Evolutionary conservation across 2,329 filamentous ascomycete species (phyloP), one percentile per base, ranked within the genome.

Genomic region (Herpomyces periplanetae): DNA sequence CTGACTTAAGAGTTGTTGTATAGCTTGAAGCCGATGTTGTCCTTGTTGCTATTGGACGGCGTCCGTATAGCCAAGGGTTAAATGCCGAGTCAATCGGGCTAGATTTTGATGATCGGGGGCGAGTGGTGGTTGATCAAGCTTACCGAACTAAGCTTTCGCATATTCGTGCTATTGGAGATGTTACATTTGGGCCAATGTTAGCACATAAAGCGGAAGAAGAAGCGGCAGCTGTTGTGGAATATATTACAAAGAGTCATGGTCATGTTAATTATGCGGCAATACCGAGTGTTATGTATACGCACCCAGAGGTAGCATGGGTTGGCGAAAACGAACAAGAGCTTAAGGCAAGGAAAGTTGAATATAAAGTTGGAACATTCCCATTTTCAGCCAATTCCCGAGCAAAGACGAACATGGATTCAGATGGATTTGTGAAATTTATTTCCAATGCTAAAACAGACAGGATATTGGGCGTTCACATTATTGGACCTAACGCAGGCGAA

Each of bases 201-300:
- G 80, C 80, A 21, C 80, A 96, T 55, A 96, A 96, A 55, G 80
- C 80, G 19, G 80, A 96, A 45, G 80, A 96, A 45, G 80, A 96
- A 45, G 80, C 55, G 24, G 73, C 91, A 27, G 80, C 80, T 13
- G 75, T 62, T 22, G 51, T 91, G 26, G 80, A 96, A 44, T 91
- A 71, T 50, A 80, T 96, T 43, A 75, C 68, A 47, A 91, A 91
- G 51, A 71, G 71, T 28, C 64, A 84, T 42, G 80, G 80, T 23
- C 80, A 96, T 43, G 80, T 96, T 44, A 96, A 96, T 61, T 96
- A 96, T 46, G 68, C 58, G 34, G 68, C 64, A 40, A 96, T 96
- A 36, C 80, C 80, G 28, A 80, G 68, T 13, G 80, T 96, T 45
- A 96, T 96, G 80, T 96, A 96, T 55, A 91, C 80, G 5, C 63